These are phyloP conservation scores for Ananas comosus DNA, from an alignment of 176 grass and related monocot genomes.

Conservation along the genomic window DNA sequence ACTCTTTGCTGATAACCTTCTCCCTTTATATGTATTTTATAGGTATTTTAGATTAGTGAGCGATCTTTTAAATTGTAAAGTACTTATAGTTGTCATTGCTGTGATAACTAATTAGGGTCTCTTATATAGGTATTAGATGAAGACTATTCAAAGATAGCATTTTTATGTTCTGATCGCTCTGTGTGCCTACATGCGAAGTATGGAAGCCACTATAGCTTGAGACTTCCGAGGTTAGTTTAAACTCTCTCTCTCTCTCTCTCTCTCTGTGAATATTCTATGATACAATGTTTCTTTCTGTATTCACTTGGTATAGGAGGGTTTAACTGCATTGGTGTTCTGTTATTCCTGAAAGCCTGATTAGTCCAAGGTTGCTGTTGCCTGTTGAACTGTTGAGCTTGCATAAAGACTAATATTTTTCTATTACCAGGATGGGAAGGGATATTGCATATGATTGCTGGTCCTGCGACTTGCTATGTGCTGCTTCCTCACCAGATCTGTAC, in stretches of 20 bases:
- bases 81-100: not conserved
- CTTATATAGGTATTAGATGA: conserved; percentile 53
- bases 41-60: too few relatives aligned
- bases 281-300: too few relatives aligned
- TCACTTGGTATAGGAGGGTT: too few relatives aligned
- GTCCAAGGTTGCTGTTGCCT: not conserved
- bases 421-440: conserved; percentile 89
- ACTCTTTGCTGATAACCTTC: too few relatives aligned
- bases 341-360: too few relatives aligned
- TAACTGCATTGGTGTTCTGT: too few relatives aligned
- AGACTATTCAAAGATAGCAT: conserved; percentile 85
- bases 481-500: conserved; percentile 87
- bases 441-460: conserved; percentile 90
- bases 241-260: not conserved
- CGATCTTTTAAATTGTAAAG: not conserved
- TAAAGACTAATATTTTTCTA: conserved; percentile 12
- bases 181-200: conserved; percentile 89
- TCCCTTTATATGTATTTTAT: too few relatives aligned
- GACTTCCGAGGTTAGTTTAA: conserved; percentile 77
- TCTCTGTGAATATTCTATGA: not conserved
- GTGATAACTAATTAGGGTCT: not conserved
- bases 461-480: conserved; percentile 83
- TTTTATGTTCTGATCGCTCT: conserved; percentile 87
- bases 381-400: not conserved
- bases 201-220: conserved; percentile 79